Evolutionary conservation across 1,139 yeast species (phyloP).

Genomic region (Yamadazyma buinensis): DNA sequence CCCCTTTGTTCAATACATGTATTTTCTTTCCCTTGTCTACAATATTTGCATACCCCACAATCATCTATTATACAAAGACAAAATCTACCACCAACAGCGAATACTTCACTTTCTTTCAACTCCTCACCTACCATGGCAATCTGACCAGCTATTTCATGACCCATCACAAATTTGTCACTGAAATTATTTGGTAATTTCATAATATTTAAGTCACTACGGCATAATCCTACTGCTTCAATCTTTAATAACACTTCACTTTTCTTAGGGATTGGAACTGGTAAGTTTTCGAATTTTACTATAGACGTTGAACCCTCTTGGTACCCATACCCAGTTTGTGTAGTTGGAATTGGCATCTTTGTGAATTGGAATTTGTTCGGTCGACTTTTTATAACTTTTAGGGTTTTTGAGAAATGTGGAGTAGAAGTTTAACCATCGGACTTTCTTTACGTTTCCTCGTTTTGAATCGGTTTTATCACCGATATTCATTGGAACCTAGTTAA

Average conservation of each 20-base stretch:
- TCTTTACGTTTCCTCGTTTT: no score
- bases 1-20: slow-evolving; percentile 27
- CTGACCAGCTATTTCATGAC: slow-evolving; percentile 56
- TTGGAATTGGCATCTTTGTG: slow-evolving; percentile 14
- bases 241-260: slow-evolving; percentile 38
- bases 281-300: slow-evolving; percentile 21
- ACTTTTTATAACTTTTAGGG: slow-evolving; percentile 1
- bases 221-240: slow-evolving; percentile 51
- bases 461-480: no score
- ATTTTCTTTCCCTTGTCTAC: slow-evolving; percentile 43
- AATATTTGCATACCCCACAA: slow-evolving; percentile 43
- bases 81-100: slow-evolving; percentile 33
- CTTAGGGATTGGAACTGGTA: slow-evolving; percentile 38
- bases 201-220: slow-evolving; percentile 49
- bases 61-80: slow-evolving; percentile 34
- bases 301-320: slow-evolving; percentile 18
- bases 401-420: neutral
- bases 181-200: slow-evolving; percentile 15
- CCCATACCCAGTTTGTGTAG: slow-evolving; percentile 24
- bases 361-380: neutral
- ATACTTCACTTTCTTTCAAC: slow-evolving; percentile 21
- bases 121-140: slow-evolving; percentile 38
- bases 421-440: neutral
- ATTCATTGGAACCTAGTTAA: no score
- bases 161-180: slow-evolving; percentile 42